A percentile compares a stretch with the other conserved stretches of the same genome.
phyloP scores from a whole-genome alignment of 495 filamentous ascomycete species.

The Penicillium simplicissimum region DNA sequence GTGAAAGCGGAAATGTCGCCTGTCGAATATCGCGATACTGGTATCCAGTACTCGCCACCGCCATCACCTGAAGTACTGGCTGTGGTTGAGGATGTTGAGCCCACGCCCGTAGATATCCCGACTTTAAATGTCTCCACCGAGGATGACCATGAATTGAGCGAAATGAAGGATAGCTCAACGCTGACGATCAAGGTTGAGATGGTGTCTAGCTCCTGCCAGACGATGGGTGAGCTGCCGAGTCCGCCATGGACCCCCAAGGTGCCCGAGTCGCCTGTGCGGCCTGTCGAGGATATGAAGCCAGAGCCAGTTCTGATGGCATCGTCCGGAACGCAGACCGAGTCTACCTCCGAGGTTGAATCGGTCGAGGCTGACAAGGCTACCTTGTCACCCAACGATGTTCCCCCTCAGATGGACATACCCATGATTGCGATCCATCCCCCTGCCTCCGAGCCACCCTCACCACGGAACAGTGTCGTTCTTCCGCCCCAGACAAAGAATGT shows the following conservation, averaged over 20 bases:
- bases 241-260: constrained; percentile 67
- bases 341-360: constrained; percentile 11
- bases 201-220: constrained; percentile 74
- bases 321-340: constrained; percentile 72
- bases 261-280: constrained; percentile 30
- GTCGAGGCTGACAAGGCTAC: constrained; percentile 14
- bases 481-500: constrained; percentile 65
- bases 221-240: constrained; percentile 63
- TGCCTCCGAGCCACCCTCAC: constrained; percentile 63
- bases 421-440: constrained; percentile 68
- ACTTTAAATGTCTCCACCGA: background rate
- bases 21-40: constrained; percentile 66
- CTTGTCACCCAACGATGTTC: constrained; percentile 24
- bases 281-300: constrained; percentile 9
- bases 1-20: constrained; percentile 12
- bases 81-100: constrained; percentile 2
- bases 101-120: background rate
- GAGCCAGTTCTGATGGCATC: constrained; percentile 45
- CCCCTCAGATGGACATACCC: constrained; percentile 49
- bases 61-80: constrained; percentile 61
- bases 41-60: constrained; percentile 80
- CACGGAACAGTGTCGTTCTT: constrained; percentile 57
- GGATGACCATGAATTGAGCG: constrained; percentile 2
- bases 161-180: constrained; percentile 33
- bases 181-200: constrained; percentile 48